Conservation (phyloP, 208 protist species). For the Leptomonas pyrrhocoris region DNA sequence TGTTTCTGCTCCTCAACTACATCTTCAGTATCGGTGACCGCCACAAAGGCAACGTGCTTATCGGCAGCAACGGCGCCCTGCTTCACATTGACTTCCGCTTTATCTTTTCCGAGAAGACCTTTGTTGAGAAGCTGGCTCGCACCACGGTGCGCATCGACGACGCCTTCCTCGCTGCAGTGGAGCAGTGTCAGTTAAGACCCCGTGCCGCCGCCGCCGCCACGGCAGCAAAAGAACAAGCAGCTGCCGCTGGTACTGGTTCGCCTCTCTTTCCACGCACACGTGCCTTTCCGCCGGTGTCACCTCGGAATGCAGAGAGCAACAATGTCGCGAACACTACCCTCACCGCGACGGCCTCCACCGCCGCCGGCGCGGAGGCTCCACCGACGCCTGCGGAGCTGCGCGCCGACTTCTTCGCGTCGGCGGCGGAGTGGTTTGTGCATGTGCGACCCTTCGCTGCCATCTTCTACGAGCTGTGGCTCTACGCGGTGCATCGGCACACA, state of each 20-base stretch:
- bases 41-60: constrained; percentile 83
- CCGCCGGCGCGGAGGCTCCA: not conserved
- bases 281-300: not conserved
- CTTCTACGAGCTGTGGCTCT: constrained; percentile 67
- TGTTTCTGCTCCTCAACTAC: constrained; percentile 86
- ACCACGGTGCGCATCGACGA: constrained; percentile 55
- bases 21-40: constrained; percentile 86
- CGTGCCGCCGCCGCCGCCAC: not conserved
- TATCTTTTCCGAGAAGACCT: constrained; percentile 63
- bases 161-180: constrained; percentile 41
- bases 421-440: constrained; percentile 72
- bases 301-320: not conserved
- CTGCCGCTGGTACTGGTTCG: not conserved
- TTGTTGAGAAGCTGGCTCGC: constrained; percentile 52
- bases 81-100: constrained; percentile 90
- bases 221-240: not conserved
- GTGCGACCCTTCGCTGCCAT: constrained; percentile 61
- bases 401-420: constrained; percentile 61
- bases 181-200: constrained; percentile 33
- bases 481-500: constrained; percentile 53
- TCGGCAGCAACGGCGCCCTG: constrained; percentile 67
- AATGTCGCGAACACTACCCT: too few species aligned
- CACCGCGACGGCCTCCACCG: not conserved
- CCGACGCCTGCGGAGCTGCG: constrained; percentile 28
- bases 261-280: not conserved